phyloP scores from a whole-genome alignment of 176 grass and related monocot species.

The Oryza brachyantha region DNA sequence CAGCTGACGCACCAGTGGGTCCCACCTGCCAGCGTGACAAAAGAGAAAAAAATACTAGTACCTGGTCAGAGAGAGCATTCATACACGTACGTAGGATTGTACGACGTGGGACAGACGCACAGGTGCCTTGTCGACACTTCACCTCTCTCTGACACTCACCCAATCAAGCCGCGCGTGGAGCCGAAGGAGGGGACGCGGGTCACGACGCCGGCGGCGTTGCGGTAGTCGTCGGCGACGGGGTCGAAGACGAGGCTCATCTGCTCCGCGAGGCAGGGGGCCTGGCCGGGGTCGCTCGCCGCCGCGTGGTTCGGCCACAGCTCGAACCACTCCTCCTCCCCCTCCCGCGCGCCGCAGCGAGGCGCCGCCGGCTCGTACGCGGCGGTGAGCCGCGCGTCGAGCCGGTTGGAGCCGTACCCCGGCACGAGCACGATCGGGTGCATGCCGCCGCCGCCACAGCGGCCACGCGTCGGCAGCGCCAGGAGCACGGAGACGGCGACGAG shows the following conservation, averaged over 20 bases:
- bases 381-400: constrained; percentile 55
- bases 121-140: no score
- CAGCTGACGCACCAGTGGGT: constrained; percentile 21
- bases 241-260: constrained; percentile 63
- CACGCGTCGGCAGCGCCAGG: neutral
- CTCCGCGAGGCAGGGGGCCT: constrained; percentile 51
- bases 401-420: constrained; percentile 57
- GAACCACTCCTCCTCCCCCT: constrained; percentile 50
- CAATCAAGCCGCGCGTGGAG: constrained; percentile 39
- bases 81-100: neutral
- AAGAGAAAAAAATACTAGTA: neutral
- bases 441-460: neutral
- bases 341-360: constrained; percentile 32
- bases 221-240: constrained; percentile 53
- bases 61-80: neutral
- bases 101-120: neutral
- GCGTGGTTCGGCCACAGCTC: constrained; percentile 60
- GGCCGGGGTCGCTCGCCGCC: constrained; percentile 20
- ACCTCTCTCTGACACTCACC: neutral
- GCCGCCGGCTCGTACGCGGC: constrained; percentile 44
- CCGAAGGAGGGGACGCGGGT: constrained; percentile 55
- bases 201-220: constrained; percentile 47
- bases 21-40: constrained; percentile 36
- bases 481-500: constrained; percentile 26
- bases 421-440: constrained; percentile 59